A percentile compares a stretch with the other conserved stretches of the same genome.
Conservation (phyloP, 2,329 filamentous ascomycete species). For the Xylaria sp. region DNA sequence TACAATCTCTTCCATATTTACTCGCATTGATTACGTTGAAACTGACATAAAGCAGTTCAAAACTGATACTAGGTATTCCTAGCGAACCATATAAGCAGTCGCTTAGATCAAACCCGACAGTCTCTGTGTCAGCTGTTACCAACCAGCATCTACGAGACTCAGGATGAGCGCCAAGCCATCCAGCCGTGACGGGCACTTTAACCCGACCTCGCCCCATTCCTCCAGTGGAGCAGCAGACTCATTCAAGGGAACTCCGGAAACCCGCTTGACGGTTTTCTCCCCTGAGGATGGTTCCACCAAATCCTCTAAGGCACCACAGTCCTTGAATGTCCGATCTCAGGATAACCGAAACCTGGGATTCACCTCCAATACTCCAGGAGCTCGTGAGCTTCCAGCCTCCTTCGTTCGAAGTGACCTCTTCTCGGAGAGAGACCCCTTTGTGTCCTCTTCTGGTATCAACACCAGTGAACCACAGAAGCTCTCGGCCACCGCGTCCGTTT, state of each 20-base stretch:
- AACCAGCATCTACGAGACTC: neutral
- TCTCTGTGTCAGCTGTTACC: neutral
- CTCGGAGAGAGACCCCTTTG: conserved; percentile 48
- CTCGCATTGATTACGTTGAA: neutral
- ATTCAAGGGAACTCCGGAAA: conserved; percentile 59
- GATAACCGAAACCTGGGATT: conserved; percentile 28
- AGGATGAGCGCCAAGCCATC: conserved; percentile 34
- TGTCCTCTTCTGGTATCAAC: conserved; percentile 35
- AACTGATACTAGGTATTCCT: neutral
- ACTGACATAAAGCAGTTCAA: neutral
- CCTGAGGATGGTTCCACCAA: conserved; percentile 50
- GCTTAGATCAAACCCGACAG: neutral
- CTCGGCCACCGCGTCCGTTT: conserved; percentile 59
- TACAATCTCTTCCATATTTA: no score
- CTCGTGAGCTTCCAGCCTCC: conserved; percentile 22
- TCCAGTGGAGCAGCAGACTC: conserved; percentile 50
- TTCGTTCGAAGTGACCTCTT: conserved; percentile 23
- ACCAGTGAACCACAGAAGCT: conserved; percentile 44
- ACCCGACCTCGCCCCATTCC: conserved; percentile 47
- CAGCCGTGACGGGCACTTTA: conserved; percentile 37
- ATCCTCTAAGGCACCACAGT: conserved; percentile 36
- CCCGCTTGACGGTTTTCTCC: conserved; percentile 58
- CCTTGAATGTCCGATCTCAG: conserved; percentile 30
- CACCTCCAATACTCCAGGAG: conserved; percentile 21
- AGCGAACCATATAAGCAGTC: neutral